Base-by-base conservation (phyloP, 2,329 filamentous ascomycete species). In the Aureobasidium sp. region DNA sequence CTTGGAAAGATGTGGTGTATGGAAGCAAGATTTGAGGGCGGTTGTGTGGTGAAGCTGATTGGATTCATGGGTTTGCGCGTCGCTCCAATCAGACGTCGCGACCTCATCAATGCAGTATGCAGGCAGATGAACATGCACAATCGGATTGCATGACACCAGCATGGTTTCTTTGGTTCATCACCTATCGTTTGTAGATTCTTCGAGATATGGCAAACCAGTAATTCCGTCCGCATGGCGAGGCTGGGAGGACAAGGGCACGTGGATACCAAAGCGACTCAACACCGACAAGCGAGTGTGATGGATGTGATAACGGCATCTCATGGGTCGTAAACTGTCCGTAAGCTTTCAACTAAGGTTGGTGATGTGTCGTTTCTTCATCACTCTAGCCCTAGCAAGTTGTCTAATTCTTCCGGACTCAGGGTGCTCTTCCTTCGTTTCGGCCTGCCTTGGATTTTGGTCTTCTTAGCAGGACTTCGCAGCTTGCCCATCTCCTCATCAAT, bases 341-440 rank as follows among this genome's bases (percentile, higher is more conserved):
- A 50, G 30, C 44, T 37, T 37, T 45, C 41, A 45, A 45, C 30
- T 37, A 25, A 35, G 30, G 30, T 12, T 48, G 16, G n/a, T 39
- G 34, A 29, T 39, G 24, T 10, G 45, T 39, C 34, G 24, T 51
- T 8, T 41, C 37, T 51, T 34, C 51, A 24, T 42, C 32, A 55
- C 21, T 58, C 57, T 24, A 56, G 55, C 39, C 50, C 58, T 40
- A 69, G 53, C 64, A 87, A 65, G 39, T 77, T 80, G 69, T 86
- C 79, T 63, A 90, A 69, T 68, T 91, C 87, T 74, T 84, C 85
- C 3, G 85, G 82, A 61, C 80, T 89, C 27, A 91, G 71, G 17
- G 86, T 90, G 62, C 85, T 89, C 65, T 87, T 78, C 63, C 86
- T 76, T 63, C 85, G 74, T 56, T 78, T 84, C 2, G 80, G 71